Conservation (phyloP, 2,329 filamentous ascomycete species). For the Fusarium miscanthi region DNA sequence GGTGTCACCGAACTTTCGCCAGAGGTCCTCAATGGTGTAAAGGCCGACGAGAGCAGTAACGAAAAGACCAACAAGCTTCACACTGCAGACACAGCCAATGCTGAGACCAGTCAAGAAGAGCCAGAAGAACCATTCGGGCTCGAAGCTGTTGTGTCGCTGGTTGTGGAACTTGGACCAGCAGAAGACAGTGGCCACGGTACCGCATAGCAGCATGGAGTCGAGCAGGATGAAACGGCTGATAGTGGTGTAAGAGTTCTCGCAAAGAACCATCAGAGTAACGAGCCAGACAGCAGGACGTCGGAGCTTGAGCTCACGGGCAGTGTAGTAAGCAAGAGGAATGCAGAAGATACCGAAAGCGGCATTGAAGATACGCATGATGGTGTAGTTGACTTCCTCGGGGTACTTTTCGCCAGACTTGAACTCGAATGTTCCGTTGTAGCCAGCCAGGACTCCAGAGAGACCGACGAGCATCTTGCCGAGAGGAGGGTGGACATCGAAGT, state of each 20-base stretch:
- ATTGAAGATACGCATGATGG: conserved; percentile 99
- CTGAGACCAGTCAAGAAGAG: conserved; percentile 92
- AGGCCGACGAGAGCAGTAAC: conserved; percentile 93
- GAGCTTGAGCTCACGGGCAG: conserved; percentile 89
- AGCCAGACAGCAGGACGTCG: conserved; percentile 91
- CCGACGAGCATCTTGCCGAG: conserved; percentile 99
- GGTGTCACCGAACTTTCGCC: conserved; percentile 96
- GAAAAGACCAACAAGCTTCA: conserved; percentile 98
- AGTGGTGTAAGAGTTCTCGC: conserved; percentile 99
- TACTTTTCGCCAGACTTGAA: conserved; percentile 99
- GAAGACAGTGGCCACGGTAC: conserved; percentile 96
- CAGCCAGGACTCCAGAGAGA: conserved; percentile 92
- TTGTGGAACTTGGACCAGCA: conserved; percentile 98
- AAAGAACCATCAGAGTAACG: conserved; percentile 95
- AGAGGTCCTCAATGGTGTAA: conserved; percentile 96
- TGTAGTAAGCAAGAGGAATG: conserved; percentile 94
- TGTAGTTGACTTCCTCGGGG: conserved; percentile 93
- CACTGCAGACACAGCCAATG: conserved; percentile 97
- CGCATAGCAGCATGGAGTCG: conserved; percentile 98
- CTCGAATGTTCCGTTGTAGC: conserved; percentile 99
- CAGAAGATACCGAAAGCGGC: conserved; percentile 92
- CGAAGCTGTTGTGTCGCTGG: conserved; percentile 86
- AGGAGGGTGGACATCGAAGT: conserved; percentile 91
- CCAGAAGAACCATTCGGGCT: conserved; percentile 94
- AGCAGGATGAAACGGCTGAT: conserved; percentile 98